These are phyloP conservation scores for Pleurotus pulmonarius DNA, from an alignment of 768 basidiomycete genomes.

Conservation along the genomic window DNA sequence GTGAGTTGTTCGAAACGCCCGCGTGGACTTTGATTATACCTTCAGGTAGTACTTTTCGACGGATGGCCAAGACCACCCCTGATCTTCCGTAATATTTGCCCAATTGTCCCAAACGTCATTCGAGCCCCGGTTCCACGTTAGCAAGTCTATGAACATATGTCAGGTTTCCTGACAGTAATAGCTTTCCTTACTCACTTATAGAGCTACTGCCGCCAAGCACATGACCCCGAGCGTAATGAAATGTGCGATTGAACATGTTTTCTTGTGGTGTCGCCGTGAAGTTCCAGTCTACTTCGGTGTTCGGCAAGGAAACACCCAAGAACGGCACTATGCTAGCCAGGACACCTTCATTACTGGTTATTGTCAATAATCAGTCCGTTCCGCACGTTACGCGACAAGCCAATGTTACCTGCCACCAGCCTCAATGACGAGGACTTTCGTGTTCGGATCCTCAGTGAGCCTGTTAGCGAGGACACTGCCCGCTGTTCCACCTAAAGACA, in stretches of 20 bases:
- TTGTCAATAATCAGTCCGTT: neutral
- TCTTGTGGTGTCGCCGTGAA: conserved; percentile 22
- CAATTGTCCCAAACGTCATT: conserved; percentile 21
- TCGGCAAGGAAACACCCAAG: neutral
- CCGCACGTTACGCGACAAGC: neutral
- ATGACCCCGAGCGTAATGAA: conserved; percentile 21
- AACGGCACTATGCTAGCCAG: conserved; percentile 5
- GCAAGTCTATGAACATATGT: conserved; percentile 10
- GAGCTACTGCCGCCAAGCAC: conserved; percentile 24
- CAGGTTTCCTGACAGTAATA: neutral
- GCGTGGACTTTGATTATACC: conserved; percentile 7
- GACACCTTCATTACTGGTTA: conserved; percentile 1
- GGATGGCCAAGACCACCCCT: conserved; percentile 24
- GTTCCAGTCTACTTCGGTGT: conserved; percentile 21
- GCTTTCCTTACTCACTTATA: conserved; percentile 15
- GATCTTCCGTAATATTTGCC: conserved; percentile 19
- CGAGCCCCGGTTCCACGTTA: conserved; percentile 22
- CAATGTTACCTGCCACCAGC: conserved; percentile 14
- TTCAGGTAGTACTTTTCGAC: conserved; percentile 19
- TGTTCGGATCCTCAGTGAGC: conserved; percentile 16
- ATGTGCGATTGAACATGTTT: conserved; percentile 16
- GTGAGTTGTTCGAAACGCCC: too few species aligned
- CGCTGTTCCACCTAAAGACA: conserved; percentile 30
- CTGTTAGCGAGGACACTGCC: conserved; percentile 23
- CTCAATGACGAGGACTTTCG: conserved; percentile 21